phyloP scores from a whole-genome alignment of 2,329 filamentous ascomycete genomes.

The Colletotrichum lini region DNA sequence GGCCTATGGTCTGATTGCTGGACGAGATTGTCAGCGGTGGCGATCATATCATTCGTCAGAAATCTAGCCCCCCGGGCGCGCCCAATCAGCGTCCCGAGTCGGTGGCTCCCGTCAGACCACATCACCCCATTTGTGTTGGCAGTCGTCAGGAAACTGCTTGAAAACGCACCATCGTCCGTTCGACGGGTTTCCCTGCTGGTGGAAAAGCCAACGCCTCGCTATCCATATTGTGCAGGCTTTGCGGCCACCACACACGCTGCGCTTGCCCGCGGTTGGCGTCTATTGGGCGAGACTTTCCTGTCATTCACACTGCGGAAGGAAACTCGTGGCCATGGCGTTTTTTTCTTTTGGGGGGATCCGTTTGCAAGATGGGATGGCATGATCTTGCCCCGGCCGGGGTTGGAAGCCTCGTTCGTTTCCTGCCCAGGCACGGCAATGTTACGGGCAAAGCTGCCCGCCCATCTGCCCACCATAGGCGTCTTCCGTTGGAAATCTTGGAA shows the following conservation, averaged over 20 bases:
- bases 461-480: conserved; percentile 44
- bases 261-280: conserved; percentile 35
- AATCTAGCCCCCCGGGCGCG: conserved; percentile 16
- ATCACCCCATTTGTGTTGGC: conserved; percentile 43
- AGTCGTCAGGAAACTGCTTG: conserved; percentile 36
- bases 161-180: conserved; percentile 37
- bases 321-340: conserved; percentile 20
- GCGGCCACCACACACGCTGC: background rate
- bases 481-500: conserved; percentile 35
- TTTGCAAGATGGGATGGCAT: conserved; percentile 39
- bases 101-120: conserved; percentile 42
- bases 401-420: conserved; percentile 34
- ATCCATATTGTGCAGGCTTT: background rate
- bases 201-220: background rate
- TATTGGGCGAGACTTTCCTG: conserved; percentile 34
- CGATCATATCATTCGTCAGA: conserved; percentile 40
- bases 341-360: conserved; percentile 16
- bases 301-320: conserved; percentile 31
- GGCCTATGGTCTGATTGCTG: conserved; percentile 37
- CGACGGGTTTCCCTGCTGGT: conserved; percentile 13
- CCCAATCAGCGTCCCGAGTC: conserved; percentile 37
- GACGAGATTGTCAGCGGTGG: conserved; percentile 33
- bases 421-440: conserved; percentile 41
- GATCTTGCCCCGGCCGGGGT: conserved; percentile 29
- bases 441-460: conserved; percentile 37